Evolutionary conservation across 768 basidiomycete species (phyloP), one percentile per base, ranked within the genome.

Genomic region (Termitomyces sp.): DNA sequence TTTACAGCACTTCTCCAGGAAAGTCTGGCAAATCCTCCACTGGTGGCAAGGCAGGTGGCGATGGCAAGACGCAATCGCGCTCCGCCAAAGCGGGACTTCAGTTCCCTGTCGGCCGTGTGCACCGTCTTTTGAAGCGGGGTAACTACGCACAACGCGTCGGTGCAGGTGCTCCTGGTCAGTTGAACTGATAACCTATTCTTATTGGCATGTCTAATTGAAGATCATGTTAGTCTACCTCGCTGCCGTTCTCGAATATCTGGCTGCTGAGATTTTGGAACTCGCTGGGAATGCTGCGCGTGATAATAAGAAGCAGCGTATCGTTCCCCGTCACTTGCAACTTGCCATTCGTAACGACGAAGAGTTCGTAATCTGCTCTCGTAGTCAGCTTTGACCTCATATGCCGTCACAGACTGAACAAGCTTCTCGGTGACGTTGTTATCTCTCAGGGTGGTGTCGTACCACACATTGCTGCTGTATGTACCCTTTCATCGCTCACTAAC

Each of bases 301-400:
- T 74, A 92, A 92, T 80, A 92, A 92, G 81, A 92, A 94, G 78
- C 89, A 92, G 63, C 92, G 94, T 84, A 95, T 96, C 67, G 91
- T 95, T 27, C 94, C 94, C 46, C 88, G 94, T 72, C 94, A 97
- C 74, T 77, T 96, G 48, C 94, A 97, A 72, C 85, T 96, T 61
- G 94, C 94, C 61, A 94, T 97, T 74, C 85, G 94, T 52, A 93
- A 95, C 71, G 93, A 95, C 61, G 93, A 95, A 73, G 93, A 92
- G 87, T 87, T 64, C 59, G 83, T 74, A 9, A 14, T 7, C 16
- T 10, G 22, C 31, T 46, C 8, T 37, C 27, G 13, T 2, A 37
- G 12, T 57, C n/a, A 7, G 10, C 13, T n/a, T 46, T 24, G 46
- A 51, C 20, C 18, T 54, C 48, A 60, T 53, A 60, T 53, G 50